phyloP scores from a whole-genome alignment of 495 filamentous ascomycete genomes.

The Bacidia gigantensis region DNA sequence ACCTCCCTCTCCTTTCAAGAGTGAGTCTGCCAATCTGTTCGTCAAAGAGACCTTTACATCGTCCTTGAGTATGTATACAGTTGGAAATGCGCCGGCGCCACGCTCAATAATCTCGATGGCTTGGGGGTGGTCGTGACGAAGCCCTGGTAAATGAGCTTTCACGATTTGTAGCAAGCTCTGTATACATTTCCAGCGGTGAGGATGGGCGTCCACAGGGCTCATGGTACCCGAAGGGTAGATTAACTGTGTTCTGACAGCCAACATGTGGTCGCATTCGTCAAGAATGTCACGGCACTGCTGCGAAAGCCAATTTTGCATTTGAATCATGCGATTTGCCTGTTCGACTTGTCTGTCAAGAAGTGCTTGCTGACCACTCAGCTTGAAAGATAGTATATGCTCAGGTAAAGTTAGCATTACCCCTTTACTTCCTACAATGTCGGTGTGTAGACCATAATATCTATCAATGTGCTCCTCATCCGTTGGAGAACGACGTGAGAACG shows the following conservation, averaged over 20 bases:
- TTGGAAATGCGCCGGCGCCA: slow-evolving; percentile 27
- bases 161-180: slow-evolving; percentile 41
- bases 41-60: slow-evolving; percentile 25
- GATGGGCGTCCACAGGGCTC: slow-evolving; percentile 38
- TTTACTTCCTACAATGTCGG: slow-evolving; percentile 32
- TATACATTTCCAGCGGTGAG: slow-evolving; percentile 44
- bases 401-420: slow-evolving; percentile 49
- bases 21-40: slow-evolving; percentile 1
- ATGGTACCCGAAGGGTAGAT: slow-evolving; percentile 57
- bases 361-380: slow-evolving; percentile 48
- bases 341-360: slow-evolving; percentile 17
- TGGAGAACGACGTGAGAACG: slow-evolving; percentile 41
- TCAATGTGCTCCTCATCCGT: slow-evolving; percentile 17
- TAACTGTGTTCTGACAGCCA: slow-evolving; percentile 45
- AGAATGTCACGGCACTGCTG: slow-evolving; percentile 38
- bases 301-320: slow-evolving; percentile 30
- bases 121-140: slow-evolving; percentile 16
- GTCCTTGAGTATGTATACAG: slow-evolving; percentile 28
- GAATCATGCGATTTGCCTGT: slow-evolving; percentile 26
- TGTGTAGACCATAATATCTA: slow-evolving; percentile 26
- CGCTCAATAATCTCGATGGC: slow-evolving; percentile 28
- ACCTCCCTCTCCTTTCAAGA: slow-evolving; percentile 8
- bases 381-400: slow-evolving; percentile 57
- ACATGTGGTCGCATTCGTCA: slow-evolving; percentile 55
- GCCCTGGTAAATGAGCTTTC: slow-evolving; percentile 16